Conservation (phyloP, 1,284 basidiomycete species). For the Sphaerobolus stellatus region DNA sequence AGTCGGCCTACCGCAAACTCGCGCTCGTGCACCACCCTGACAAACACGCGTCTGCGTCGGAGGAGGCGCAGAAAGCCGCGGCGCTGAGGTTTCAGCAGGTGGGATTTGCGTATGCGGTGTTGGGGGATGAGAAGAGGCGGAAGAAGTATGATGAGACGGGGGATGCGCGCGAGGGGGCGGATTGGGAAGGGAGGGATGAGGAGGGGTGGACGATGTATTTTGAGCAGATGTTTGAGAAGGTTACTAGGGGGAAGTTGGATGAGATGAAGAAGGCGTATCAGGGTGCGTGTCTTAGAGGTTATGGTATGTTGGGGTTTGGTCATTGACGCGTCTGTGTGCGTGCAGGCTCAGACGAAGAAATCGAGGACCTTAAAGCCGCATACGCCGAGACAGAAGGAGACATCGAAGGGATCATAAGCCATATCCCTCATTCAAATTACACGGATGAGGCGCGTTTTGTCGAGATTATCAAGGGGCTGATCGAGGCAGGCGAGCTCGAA, state of each 20-base stretch:
- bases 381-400: conserved; percentile 70
- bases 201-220: conserved; percentile 95
- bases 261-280: conserved; percentile 91
- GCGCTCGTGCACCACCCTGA: conserved; percentile 87
- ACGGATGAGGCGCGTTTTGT: conserved; percentile 86
- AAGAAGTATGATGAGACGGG: conserved; percentile 82
- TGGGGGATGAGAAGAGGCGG: conserved; percentile 75
- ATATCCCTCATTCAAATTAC: conserved; percentile 80
- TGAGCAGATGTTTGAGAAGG: conserved; percentile 80
- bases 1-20: conserved; percentile 80
- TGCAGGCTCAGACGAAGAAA: conserved; percentile 81
- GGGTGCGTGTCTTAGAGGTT: too few relatives aligned
- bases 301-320: too few relatives aligned
- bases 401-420: conserved; percentile 75
- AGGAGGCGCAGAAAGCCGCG: conserved; percentile 62
- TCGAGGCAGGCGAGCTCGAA: conserved; percentile 60
- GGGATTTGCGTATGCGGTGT: conserved; percentile 86
- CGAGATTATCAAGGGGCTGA: conserved; percentile 63
- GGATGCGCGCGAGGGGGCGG: conserved; percentile 77
- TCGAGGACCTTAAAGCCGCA: conserved; percentile 71
- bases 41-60: conserved; percentile 69
- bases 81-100: conserved; percentile 82
- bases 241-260: conserved; percentile 82
- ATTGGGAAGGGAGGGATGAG: conserved; percentile 62
- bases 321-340: not conserved